Conservation (phyloP, 2,329 filamentous ascomycete genomes). For the Fusarium phyllophilum region DNA sequence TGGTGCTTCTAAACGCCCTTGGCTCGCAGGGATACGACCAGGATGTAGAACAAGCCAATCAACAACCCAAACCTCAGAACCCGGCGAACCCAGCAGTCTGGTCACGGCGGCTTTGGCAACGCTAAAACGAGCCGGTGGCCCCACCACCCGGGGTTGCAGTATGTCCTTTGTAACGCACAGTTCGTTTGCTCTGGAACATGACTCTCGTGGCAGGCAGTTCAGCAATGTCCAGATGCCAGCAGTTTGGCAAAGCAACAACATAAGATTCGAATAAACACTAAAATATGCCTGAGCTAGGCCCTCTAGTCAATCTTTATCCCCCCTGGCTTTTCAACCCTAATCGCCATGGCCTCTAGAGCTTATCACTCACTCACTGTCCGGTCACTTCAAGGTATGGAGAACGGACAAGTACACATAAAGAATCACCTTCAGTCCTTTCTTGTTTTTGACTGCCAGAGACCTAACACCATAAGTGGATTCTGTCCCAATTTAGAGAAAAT, state of each 20-base stretch:
- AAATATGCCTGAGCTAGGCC: not conserved
- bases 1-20: constrained; percentile 35
- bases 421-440: not conserved
- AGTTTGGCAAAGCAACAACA: not conserved
- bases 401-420: not conserved
- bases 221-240: not conserved
- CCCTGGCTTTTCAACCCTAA: not conserved
- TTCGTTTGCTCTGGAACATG: not conserved
- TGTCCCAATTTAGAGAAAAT: not conserved
- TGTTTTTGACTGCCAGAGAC: not conserved
- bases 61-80: constrained; percentile 30
- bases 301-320: not conserved
- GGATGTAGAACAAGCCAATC: constrained; percentile 36
- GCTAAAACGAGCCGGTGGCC: constrained; percentile 43
- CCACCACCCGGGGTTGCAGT: constrained; percentile 40
- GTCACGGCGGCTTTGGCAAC: constrained; percentile 47
- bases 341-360: not conserved
- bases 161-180: constrained; percentile 26
- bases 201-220: not conserved
- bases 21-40: constrained; percentile 21
- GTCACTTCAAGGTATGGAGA: not conserved
- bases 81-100: constrained; percentile 49
- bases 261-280: not conserved
- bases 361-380: not conserved
- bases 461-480: not conserved